Conservation (phyloP, 805 yeast species). For the Pichia exigua region DNA sequence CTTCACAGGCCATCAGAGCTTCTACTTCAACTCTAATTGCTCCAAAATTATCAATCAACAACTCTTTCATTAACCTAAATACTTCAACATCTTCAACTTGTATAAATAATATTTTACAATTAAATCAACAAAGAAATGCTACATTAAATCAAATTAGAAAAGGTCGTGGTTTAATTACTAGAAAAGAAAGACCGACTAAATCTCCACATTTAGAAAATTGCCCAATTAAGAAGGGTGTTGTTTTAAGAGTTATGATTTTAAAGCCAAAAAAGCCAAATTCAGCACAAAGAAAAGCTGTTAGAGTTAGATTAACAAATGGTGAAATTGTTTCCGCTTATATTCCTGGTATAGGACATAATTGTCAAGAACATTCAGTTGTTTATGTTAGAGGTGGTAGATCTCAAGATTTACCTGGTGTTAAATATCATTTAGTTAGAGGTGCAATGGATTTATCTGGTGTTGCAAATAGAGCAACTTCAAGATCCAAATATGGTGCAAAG, state of each 20-base stretch:
- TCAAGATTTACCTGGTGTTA: conserved; percentile 97
- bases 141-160: conserved; percentile 71
- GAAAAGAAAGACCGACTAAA: conserved; percentile 36
- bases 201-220: conserved; percentile 78
- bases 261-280: conserved; percentile 99
- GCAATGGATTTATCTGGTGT: conserved; percentile 91
- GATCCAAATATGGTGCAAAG: conserved; percentile 93
- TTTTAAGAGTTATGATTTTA: conserved; percentile 84
- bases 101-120: conserved; percentile 9
- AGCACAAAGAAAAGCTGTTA: conserved; percentile 93
- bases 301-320: conserved; percentile 90
- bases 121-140: conserved; percentile 44
- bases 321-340: conserved; percentile 85
- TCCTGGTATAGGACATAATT: conserved; percentile 98
- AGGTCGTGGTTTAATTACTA: conserved; percentile 43
- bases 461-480: conserved; percentile 80
- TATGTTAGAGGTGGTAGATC: conserved; percentile 97
- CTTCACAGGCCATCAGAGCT: neutral
- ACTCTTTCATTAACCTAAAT: conserved; percentile 13
- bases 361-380: conserved; percentile 96
- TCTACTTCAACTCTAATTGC: conserved; percentile 13
- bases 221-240: conserved; percentile 91
- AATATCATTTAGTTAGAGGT: conserved; percentile 90
- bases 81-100: neutral
- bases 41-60: conserved; percentile 9